Evolutionary conservation across 768 basidiomycete species (phyloP), one percentile per base, ranked within the genome.

Genomic region (Dentipellis sp.): DNA sequence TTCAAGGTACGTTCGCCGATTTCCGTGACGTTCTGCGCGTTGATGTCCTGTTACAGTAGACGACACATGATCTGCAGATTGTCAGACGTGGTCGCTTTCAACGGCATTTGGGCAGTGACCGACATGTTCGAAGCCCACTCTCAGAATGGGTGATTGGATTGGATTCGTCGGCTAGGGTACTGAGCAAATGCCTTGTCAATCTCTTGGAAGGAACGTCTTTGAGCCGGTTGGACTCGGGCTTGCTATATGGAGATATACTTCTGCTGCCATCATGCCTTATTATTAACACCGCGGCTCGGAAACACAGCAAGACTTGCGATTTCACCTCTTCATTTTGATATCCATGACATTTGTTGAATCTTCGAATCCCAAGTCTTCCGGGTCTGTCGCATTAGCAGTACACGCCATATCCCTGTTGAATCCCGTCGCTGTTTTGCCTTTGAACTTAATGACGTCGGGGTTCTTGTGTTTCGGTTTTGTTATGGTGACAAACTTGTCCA

Each of bases 101-200:
- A 42, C 4, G 14, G 11, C 22, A 39, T 45, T 45, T 22, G 34
- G 37, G 39, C 48, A 54, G 23, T 42, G 38, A 56, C 75, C 50
- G 49, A 83, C 88, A 84, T 65, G 84, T 74, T 57, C 84, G 79
- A 42, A 82, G 72, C 52, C 71, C 72, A 57, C 81, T 78, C 65
- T 86, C 78, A 1, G 84, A 83, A 62, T 88, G 83, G 1, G 88
- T 90, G 52, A 92, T 88, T 1, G 91, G 91, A 66, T 92, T 92
- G 10, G 78, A 77, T 53, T 76, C 71, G 58, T 86, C 77, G 14
- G 74, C 66, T 47, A 93, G 74, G 0, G 83, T 88, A 29, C 70
- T 75, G 42, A 91, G 66, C 12, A 91, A 68, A 54, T 81, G 76
- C 54, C 74, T 81, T 11, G 81, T 88, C 39, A 87, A 64, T n/a